These are phyloP conservation scores for Harrya chromipes DNA, from an alignment of 768 basidiomycete genomes.

Conservation along the genomic window DNA sequence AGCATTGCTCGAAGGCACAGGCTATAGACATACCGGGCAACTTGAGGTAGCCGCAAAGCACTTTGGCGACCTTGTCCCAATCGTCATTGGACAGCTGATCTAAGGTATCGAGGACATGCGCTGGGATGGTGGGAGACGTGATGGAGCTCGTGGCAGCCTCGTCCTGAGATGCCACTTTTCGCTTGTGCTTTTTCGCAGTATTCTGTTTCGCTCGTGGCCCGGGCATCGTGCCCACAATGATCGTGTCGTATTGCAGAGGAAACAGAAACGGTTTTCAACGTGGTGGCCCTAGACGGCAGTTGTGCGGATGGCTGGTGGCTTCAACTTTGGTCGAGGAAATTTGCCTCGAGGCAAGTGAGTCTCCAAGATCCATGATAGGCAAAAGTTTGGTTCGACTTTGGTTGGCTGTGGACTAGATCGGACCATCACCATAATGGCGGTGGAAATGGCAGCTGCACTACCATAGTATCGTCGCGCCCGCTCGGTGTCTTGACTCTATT, in stretches of 20 bases:
- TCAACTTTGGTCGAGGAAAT: no score
- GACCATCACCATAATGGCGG: no score
- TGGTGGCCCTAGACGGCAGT: no score
- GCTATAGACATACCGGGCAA: slow-evolving; percentile 46
- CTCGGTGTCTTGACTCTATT: no score
- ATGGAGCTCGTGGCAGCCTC: neutral
- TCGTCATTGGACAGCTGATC: slow-evolving; percentile 30
- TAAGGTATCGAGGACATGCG: slow-evolving; percentile 3
- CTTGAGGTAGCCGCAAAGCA: slow-evolving; percentile 47
- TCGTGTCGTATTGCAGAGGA: no score
- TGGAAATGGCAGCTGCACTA: no score
- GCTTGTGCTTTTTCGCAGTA: slow-evolving; percentile 14
- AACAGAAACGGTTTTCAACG: no score
- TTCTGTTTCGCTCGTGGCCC: slow-evolving; percentile 24
- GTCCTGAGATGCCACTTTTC: slow-evolving; percentile 1
- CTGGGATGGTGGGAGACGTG: neutral
- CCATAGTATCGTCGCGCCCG: no score
- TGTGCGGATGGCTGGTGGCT: neutral
- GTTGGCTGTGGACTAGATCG: no score
- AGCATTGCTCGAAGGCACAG: neutral
- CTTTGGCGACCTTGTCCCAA: slow-evolving; percentile 44
- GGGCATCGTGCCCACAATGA: slow-evolving; percentile 12
- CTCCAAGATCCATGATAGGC: no score
- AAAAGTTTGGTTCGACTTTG: no score
- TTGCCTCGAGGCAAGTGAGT: no score